Evolutionary conservation across 176 grass and related monocot genomes (phyloP).

Genomic region (Neostapfia colusana): DNA sequence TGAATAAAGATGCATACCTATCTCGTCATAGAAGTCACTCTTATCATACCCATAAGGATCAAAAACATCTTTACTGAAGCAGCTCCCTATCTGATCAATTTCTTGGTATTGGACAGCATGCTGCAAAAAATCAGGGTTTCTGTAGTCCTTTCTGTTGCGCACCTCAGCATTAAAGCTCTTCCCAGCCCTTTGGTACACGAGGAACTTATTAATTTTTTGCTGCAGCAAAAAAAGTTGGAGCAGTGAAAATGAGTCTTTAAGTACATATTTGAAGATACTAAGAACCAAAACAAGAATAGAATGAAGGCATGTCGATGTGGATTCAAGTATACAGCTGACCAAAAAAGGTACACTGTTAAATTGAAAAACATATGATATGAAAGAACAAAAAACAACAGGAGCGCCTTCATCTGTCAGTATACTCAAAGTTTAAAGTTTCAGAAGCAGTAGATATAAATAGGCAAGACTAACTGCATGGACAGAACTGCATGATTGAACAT

Average conservation of each 20-base stretch:
- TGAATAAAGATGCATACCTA: slow-evolving; percentile 55
- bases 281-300: too few species aligned
- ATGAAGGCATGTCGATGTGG: too few species aligned
- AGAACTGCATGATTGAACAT: neutral
- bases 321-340: neutral
- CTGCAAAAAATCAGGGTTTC: slow-evolving; percentile 95
- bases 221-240: slow-evolving; percentile 40
- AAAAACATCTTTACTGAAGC: slow-evolving; percentile 95
- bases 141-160: slow-evolving; percentile 90
- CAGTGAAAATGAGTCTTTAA: slow-evolving; percentile 11
- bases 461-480: neutral
- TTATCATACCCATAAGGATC: slow-evolving; percentile 83
- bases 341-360: neutral
- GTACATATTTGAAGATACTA: too few species aligned
- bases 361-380: slow-evolving; percentile 14
- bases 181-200: slow-evolving; percentile 63
- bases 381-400: neutral
- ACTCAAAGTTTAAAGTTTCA: neutral
- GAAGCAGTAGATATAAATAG: neutral
- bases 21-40: slow-evolving; percentile 84
- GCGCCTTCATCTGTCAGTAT: neutral
- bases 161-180: slow-evolving; percentile 98
- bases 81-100: slow-evolving; percentile 91
- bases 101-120: slow-evolving; percentile 98
- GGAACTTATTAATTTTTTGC: slow-evolving; percentile 86